Evolutionary conservation across 257 asterid genomes (phyloP), one percentile per base, ranked within the genome.

Genomic region (Catharanthus roseus): DNA sequence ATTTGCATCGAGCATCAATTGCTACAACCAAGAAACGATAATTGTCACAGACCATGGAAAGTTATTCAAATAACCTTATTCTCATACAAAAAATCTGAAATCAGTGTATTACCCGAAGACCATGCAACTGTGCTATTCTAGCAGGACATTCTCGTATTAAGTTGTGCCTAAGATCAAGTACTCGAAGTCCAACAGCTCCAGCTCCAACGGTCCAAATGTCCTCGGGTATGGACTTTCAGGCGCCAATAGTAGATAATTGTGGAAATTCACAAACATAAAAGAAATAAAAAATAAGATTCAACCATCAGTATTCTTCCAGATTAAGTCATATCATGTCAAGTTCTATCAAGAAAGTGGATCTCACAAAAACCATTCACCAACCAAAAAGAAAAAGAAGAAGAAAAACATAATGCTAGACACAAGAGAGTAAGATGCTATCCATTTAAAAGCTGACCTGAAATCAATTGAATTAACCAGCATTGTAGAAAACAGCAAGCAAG

Each of bases 81-180:
- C 65, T 70, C 71, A 31, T 38, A 51, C 31, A 60, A 72, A 57
- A 60, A 71, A 41, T 55, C 69, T 57, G 72, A 34, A 50, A 67
- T 67, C 62, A 75, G 26, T 72, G 70, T 53, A 26, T 51, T 66
- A 93, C 98, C 96, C 84, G 87, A 64, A 90, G 33, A 56, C 85
- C 78, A 75, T 77, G 85, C 67, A 93, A 77, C 68, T 79, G 41
- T 71, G 85, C 77, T 77, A 93, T 80, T 53, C 75, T 53, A 28
- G 79, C 84, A 23, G 98, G 96, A 76, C 91, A 83, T 71, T 86
- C 88, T 42, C 53, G 84, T 79, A 89, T 28, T 2, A 76, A 74
- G 83, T 93, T 93, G 78, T 70, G 85, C 88, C 92, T 86, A 65
- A 86, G 74, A 79, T 93, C 96, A 65, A 93, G 93, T 53, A 90